These are phyloP conservation scores for Phytophthora brassicae DNA, from an alignment of 352 stramenopile genomes.

Conservation along the genomic window DNA sequence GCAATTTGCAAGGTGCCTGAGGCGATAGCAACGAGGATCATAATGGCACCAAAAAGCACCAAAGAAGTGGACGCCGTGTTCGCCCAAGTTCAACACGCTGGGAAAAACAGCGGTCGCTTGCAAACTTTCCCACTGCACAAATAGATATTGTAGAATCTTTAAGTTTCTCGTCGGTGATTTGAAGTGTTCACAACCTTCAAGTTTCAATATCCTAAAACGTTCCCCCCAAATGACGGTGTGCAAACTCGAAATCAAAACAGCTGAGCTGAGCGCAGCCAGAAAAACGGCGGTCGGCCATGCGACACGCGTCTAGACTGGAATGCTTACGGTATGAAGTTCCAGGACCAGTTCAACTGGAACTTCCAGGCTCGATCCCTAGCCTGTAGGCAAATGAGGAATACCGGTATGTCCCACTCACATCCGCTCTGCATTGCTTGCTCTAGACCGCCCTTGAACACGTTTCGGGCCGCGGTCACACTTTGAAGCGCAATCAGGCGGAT, in stretches of 20 bases:
- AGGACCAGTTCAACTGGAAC: background rate
- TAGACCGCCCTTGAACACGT: too few relatives aligned
- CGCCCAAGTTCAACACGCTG: background rate
- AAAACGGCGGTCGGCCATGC: constrained; percentile 6
- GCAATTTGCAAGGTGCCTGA: too few relatives aligned
- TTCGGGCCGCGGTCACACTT: too few relatives aligned
- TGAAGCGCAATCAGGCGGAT: too few relatives aligned
- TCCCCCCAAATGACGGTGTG: too few relatives aligned
- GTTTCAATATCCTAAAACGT: too few relatives aligned
- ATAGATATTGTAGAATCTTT: background rate
- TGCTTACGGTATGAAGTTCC: background rate
- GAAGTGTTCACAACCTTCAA: too few relatives aligned
- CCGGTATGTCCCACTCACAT: too few relatives aligned
- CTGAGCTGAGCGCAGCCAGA: background rate
- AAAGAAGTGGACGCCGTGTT: constrained; percentile 1
- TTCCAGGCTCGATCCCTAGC: background rate
- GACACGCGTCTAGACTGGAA: constrained; percentile 20
- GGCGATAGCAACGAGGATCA: too few relatives aligned
- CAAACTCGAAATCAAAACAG: too few relatives aligned
- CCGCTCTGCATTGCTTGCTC: too few relatives aligned
- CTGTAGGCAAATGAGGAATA: too few relatives aligned
- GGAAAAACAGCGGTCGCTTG: background rate
- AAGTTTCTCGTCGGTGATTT: background rate
- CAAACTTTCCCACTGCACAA: constrained; percentile 1
- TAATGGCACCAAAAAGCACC: background rate